A percentile compares a stretch with the other conserved stretches of the same genome.
These are phyloP conservation scores for Setaria italica DNA, from an alignment of 202 grass and related monocot species.

Conservation along the genomic window DNA sequence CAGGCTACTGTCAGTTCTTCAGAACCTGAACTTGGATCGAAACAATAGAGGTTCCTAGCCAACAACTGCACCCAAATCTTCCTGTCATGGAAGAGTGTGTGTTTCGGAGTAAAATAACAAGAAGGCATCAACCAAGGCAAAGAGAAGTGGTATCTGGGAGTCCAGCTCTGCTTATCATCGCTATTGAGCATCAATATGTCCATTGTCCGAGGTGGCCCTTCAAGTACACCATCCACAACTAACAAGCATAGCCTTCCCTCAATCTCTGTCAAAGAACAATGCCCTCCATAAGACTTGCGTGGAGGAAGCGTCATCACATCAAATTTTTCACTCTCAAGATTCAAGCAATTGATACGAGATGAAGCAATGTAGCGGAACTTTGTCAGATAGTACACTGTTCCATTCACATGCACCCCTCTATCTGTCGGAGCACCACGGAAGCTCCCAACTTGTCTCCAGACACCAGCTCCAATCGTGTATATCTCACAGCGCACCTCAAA, in stretches of 20 bases:
- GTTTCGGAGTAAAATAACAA: constrained; percentile 65
- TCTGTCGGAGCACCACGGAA: constrained; percentile 45
- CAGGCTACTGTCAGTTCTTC: constrained; percentile 48
- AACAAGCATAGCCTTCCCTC: constrained; percentile 58
- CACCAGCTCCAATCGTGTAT: constrained; percentile 46
- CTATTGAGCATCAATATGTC: constrained; percentile 54
- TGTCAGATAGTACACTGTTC: constrained; percentile 58
- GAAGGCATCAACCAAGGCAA: constrained; percentile 52
- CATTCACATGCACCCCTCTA: constrained; percentile 65
- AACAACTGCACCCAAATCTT: constrained; percentile 70
- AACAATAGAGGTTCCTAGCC: constrained; percentile 57
- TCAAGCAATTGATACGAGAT: constrained; percentile 57
- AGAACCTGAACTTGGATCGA: constrained; percentile 58
- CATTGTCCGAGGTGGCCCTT: constrained; percentile 52
- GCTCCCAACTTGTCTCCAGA: constrained; percentile 53
- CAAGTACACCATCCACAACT: constrained; percentile 56
- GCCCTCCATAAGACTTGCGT: constrained; percentile 58
- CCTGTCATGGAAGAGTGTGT: constrained; percentile 51
- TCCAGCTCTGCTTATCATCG: constrained; percentile 52
- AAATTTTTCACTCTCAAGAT: constrained; percentile 57
- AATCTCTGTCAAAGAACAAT: constrained; percentile 62
- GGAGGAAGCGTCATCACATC: constrained; percentile 52
- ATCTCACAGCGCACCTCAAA: constrained; percentile 47
- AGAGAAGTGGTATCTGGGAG: constrained; percentile 50
- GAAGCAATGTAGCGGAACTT: constrained; percentile 59